phyloP scores from a whole-genome alignment of 805 yeast genomes.

The Candida multigemmis region DNA sequence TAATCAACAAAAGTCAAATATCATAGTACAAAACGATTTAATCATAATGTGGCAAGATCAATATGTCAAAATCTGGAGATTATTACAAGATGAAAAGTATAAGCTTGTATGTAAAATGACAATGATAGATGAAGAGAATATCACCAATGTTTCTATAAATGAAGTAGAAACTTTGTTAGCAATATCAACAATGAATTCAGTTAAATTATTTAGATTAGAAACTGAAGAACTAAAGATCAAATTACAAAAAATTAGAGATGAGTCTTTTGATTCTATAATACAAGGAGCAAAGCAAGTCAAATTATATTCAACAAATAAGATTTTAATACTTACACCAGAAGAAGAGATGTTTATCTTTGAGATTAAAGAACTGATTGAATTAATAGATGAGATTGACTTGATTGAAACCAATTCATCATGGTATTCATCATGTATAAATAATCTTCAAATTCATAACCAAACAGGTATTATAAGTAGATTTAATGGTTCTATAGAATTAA shows the following conservation, averaged over 20 bases:
- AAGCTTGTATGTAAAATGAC: slow-evolving; percentile 58
- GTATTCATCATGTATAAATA: too few relatives aligned
- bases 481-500: slow-evolving; percentile 56
- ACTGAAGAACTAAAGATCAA: slow-evolving; percentile 26
- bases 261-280: slow-evolving; percentile 25
- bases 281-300: slow-evolving; percentile 49
- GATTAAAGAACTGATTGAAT: slow-evolving; percentile 22
- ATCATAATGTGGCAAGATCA: slow-evolving; percentile 79
- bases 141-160: slow-evolving; percentile 59
- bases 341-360: slow-evolving; percentile 44
- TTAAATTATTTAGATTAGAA: slow-evolving; percentile 56
- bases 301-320: slow-evolving; percentile 35
- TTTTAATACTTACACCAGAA: slow-evolving; percentile 49
- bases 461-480: slow-evolving; percentile 41
- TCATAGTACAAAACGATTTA: slow-evolving; percentile 39
- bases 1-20: slow-evolving; percentile 47
- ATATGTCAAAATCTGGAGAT: slow-evolving; percentile 70
- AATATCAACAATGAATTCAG: slow-evolving; percentile 60
- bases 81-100: slow-evolving; percentile 34
- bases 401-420: slow-evolving; percentile 5
- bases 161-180: slow-evolving; percentile 57
- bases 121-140: slow-evolving; percentile 71
- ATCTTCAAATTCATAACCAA: too few relatives aligned
- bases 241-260: slow-evolving; percentile 47
- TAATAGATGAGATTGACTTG: slow-evolving; percentile 36